Base-by-base conservation (phyloP, 148 eudicot genomes). In the Linanthus parryae region DNA sequence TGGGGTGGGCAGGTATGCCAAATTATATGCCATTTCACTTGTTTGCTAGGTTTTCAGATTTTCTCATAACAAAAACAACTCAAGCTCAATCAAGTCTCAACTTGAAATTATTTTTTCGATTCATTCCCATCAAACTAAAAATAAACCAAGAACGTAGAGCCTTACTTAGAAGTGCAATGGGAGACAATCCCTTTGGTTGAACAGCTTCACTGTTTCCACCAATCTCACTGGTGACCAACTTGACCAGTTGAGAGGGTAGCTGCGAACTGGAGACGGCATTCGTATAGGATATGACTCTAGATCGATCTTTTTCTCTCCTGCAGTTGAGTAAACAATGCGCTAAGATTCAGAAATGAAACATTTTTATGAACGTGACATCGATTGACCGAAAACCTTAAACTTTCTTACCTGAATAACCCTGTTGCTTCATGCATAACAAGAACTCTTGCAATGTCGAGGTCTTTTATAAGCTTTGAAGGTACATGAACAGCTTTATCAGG, bases 101-200 rank as follows among this genome's bases (percentile, higher is more conserved):
- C 35, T 31, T 31, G 11, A 5, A 31, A 11, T 31, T 11, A 11
- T 5, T 5, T 31, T 31, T 11, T 31, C 5, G 13, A 21, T 0
- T 44, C 20, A 44, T 19, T 7, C 11, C 44, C 45, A 41, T 3
- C 22, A 9, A 41, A 41, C 7, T 11, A 31, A 31, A 36, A 27
- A 14, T 3, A 2, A 23, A 21, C 39, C 11, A 11, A 2, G 19
- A 29, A 1, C 1, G 18, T 52, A 51, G n/a, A 42, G 15, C 56
- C 75, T 71, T 67, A 82, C 88, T 74, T 40, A 82, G 13, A 50
- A 74, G 59, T 39, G 88, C 71, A 33, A 24, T 61, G 43, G 88
- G 84, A 20, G 84, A 78, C 35, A 62, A 57, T 57, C 72, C 81
- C 51, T 38, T 72, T 29, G 74, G 84, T 59, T 54, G 54, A 58